Base-by-base conservation (phyloP, 176 grass and related monocot species). In the Tillandsia leiboldiana region DNA sequence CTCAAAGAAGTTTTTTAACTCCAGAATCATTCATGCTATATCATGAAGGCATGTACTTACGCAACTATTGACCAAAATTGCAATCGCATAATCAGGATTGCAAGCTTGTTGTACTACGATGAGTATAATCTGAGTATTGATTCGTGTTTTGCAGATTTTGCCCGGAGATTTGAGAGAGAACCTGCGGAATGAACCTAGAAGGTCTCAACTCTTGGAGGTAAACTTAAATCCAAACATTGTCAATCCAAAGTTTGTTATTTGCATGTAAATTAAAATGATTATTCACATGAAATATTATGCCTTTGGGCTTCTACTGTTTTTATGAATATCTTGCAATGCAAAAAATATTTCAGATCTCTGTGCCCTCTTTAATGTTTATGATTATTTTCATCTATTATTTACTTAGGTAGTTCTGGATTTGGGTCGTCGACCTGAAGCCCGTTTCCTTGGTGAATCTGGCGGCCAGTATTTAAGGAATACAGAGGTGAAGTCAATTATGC, bases 401-500 rank as follows among this genome's bases (percentile, higher is more conserved):
- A 23, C 78, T 78, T 77, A 92, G 94, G 84, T 97, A 70, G 69
- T 97, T 81, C 77, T 97, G 72, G 94, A 97, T 83, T 82, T 97
- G 81, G 94, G 94, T 12, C 83, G 94, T 72, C 82, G 82, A 48
- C 94, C 94, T 75, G 94, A 97, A 73, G 94, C 94, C 72, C 89
- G 89, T 66, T 97, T 90, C 71, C 94, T 92, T 57, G 81, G 89
- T 63, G 90, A 97, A 59, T 81, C 84, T 83, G 84, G 89, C 57
- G 89, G 89, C 8, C 71, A 92, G 23, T 92, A 97, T 85, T 79
- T 97, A 70, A 75, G 93, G 75, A 87, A 92, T 57, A 74, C 74
- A 64, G 93, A 97, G 93, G 89, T 87, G 10, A 22, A 15, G 9
- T 61, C 15, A 61, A 18, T 61, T 18, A 18, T 61, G 15, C 22